A percentile compares a stretch with the other conserved stretches of the same genome.
Evolutionary conservation across 129 eudicot genomes (phyloP).

Genomic region (Erigeron canadensis): DNA sequence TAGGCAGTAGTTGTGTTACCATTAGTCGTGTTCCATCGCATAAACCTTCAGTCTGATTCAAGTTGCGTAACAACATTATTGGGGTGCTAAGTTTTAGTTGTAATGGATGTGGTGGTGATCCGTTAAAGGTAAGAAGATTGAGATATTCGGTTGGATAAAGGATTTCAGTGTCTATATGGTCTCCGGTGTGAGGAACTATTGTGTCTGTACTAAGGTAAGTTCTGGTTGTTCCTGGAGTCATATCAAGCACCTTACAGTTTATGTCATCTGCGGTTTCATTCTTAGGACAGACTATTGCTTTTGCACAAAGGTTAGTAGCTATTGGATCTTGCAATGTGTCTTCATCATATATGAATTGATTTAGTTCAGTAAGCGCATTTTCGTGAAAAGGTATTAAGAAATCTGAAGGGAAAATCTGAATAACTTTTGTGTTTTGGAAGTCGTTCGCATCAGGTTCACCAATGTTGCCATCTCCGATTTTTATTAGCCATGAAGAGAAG

Average conservation of each 20-base stretch:
- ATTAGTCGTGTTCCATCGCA: slow-evolving; percentile 4
- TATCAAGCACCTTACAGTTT: not conserved
- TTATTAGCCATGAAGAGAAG: slow-evolving; percentile 11
- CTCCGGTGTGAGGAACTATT: not conserved
- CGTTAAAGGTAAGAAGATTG: not conserved
- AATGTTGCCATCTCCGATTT: not conserved
- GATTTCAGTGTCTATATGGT: not conserved
- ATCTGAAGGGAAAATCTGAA: not conserved
- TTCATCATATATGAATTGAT: not conserved
- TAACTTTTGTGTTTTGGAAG: not conserved
- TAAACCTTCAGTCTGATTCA: not conserved
- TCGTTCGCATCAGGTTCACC: not conserved
- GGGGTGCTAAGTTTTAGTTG: not conserved
- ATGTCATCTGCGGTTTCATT: not conserved
- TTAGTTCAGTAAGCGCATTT: not conserved
- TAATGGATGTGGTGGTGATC: not conserved
- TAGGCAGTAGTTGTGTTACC: not conserved
- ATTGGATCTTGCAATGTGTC: not conserved
- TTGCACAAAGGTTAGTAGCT: not conserved
- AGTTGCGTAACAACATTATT: not conserved
- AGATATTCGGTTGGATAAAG: slow-evolving; percentile 3
- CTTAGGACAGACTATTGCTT: slow-evolving; percentile 2
- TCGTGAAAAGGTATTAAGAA: not conserved
- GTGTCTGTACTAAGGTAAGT: not conserved
- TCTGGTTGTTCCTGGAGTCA: not conserved